Evolutionary conservation across 129 eudicot species (phyloP).

Genomic region (Apium graveolens): DNA sequence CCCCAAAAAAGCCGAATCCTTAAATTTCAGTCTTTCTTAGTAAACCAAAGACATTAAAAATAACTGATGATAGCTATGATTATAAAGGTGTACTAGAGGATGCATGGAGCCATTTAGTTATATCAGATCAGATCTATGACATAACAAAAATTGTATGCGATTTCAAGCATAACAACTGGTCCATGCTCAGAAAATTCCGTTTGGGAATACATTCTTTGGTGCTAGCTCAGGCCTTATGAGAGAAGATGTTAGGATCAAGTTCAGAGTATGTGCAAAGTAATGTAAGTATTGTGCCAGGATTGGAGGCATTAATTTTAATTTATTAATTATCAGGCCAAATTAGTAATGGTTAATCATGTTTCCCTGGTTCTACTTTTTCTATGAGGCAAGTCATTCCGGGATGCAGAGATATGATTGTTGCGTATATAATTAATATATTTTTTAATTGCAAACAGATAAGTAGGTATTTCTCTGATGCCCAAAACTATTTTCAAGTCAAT

Average conservation of each 20-base stretch:
- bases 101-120: constrained; percentile 52
- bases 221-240: constrained; percentile 65
- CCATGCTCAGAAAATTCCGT: too few species aligned
- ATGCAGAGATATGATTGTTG: background rate
- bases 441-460: too few species aligned
- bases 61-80: too few species aligned
- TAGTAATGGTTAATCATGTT: too few species aligned
- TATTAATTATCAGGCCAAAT: background rate
- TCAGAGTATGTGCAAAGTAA: constrained; percentile 67
- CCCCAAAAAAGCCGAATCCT: background rate
- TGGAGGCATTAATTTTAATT: background rate
- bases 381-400: background rate
- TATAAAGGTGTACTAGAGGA: too few species aligned
- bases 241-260: constrained; percentile 61
- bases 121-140: constrained; percentile 33
- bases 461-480: too few species aligned
- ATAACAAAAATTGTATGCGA: constrained; percentile 28
- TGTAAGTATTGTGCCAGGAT: constrained; percentile 29
- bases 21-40: background rate
- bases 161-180: constrained; percentile 31
- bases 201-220: constrained; percentile 50
- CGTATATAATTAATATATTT: too few species aligned
- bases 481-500: too few species aligned
- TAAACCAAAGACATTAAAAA: background rate
- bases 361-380: too few species aligned